Evolutionary conservation across 768 basidiomycete genomes (phyloP), one percentile per base, ranked within the genome.

Genomic region (Melanogaster broomeanus): DNA sequence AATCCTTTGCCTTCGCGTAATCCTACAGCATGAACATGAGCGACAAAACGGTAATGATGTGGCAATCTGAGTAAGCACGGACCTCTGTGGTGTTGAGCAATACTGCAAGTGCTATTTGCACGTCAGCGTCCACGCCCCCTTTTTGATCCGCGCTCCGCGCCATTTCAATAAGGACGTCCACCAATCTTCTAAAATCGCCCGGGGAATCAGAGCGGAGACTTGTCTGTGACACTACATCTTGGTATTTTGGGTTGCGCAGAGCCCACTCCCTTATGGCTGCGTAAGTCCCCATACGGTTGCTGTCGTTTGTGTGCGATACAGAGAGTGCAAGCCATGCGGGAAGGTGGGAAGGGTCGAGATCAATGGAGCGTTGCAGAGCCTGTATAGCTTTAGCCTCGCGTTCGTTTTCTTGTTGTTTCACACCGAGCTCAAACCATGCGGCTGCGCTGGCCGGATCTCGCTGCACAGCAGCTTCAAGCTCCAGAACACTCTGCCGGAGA

Each of bases 351-450:
- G 93, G 85, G 60, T 96, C 88, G 31, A 98, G 80, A 54, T 89
- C 84, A 45, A 93, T 73, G 10, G 93, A 87, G 49, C 86, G 87
- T 43, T 79, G 74, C 18, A 99, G 79, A 2, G 97, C 97, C 48
- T 85, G 79, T 37, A 98, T 80, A 4, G 97, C 97, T 60, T 92
- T 87, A 8, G 80, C 78, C 71, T 99, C 97, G 15, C 95, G 85
- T 68, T 99, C 97, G 66, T 95, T 97, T 71, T 97, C 95, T 69
- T 99, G 97, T 64, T 98, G 97, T 69, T 91, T 94, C 43, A 99
- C 86, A 22, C 97, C 97, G 44, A 98, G 85, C 58, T 88, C 82
- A 64, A 82, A 95, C 97, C 97, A 99, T 9, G 86, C 87, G 31
- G 71, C 58, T 4, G 89, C 84, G 59, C 89, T 80, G 9, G 66